Base-by-base conservation (phyloP, 1,139 yeast species). In the Suhomyces panamericanus region DNA sequence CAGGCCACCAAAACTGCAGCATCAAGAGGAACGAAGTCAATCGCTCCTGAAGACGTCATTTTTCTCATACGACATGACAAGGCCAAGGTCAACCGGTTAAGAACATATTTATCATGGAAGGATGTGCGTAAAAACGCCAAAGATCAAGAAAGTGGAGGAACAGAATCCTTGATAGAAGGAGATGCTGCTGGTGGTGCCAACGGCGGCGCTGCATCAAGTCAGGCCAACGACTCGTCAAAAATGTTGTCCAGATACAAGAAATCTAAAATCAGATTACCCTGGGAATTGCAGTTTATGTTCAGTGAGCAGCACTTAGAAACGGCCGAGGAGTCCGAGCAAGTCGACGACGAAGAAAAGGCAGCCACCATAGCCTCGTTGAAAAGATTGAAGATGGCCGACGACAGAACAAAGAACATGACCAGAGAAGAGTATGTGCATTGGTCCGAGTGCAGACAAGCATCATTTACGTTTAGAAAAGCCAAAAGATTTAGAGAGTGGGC, bases 391-490 rank as follows among this genome's bases (percentile, higher is more conserved):
- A 84, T 81, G 70, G 98, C 98, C 3, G 99, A 93, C 64, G 97
- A 93, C 48, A 75, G 99, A 53, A 93, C 99, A 0, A 80, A 76
- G 54, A 80, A 86, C 53, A 95, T 93, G 99, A 93, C 99, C 0
- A 83, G 85, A 57, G 97, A 93, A 59, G 99, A 93, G 62, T 93
- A 93, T 57, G 99, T 91, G 14, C 99, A 95, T 63, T 93, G 98
- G 97, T 87, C 96, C 12, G 99, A 93, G 62, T 93, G 99, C 67
- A 80, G 99, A 53, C 99, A 93, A 63, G 99, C 99, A 1, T 85
- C 95, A 46, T 95, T 93, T 62, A 95, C 99, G 0, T 93, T 90
- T 59, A 77, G 98, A 56, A 93, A 95, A 63, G 88, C 87, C 14
- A 89, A 91, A 62, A 73, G 97, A 58, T 93, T 93, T 61, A 78